Base-by-base conservation (phyloP, 2,329 filamentous ascomycete genomes). In the Nemania abortiva region DNA sequence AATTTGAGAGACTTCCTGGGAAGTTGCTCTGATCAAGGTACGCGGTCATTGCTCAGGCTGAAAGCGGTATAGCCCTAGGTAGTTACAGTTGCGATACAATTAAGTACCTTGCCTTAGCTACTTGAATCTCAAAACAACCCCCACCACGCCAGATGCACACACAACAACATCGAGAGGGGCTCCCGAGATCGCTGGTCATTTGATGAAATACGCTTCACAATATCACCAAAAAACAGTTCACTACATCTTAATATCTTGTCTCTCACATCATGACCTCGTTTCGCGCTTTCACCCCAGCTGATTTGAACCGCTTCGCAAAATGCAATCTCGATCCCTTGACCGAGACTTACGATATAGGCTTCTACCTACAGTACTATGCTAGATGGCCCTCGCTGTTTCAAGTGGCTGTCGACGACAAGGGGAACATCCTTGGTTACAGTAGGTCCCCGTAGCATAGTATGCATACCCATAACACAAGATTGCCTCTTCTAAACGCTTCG, bases 341-440 rank as follows among this genome's bases (percentile, higher is more conserved):
- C n/a, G 96, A 99, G 84, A 98, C 97, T 65, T 99, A 98, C 84
- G 94, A 97, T 80, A 88, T 97, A 73, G 89, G 90, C 71, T 99
- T 98, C 84, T 99, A 99, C 84, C 89, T 98, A 68, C 93, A 97
- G 77, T 99, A 99, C 82, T 90, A 97, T 73, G 94, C 94, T 62
- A 94, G 93, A 85, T 99, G 96, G 96, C 96, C 96, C 1, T 91
- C 94, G 29, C 88, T 98, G 52, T 98, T 98, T 83, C 94, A 94
- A 78, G 93, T 97, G 18, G 94, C 97, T 68, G 93, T 97, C 79
- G 93, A 95, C 73, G 87, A 89, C 64, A 87, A 91, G 71, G 94
- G 94, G n/a, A 91, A 94, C 71, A 95, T 98, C 66, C 92, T 97
- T 73, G 96, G 93, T 64, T 99, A 99, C 82, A 97, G 95, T 97